Conservation (phyloP, 805 yeast genomes). For the Candida alai region DNA sequence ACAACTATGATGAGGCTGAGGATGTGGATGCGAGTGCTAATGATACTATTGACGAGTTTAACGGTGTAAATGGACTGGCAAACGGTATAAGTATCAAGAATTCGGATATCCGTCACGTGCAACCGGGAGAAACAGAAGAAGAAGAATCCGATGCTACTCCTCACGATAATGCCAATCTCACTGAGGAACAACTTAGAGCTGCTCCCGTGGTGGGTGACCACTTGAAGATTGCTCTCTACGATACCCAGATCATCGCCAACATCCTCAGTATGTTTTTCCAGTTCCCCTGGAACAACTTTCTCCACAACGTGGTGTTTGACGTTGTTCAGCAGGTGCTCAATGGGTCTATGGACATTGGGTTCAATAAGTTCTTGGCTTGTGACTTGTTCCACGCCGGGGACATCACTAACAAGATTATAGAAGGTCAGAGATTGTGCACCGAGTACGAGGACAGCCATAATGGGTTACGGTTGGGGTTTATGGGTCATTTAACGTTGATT, state of each 20-base stretch:
- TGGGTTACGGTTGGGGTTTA: constrained; percentile 81
- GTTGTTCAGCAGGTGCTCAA: constrained; percentile 45
- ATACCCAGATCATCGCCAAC: constrained; percentile 40
- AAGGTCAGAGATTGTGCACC: constrained; percentile 59
- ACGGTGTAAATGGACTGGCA: constrained; percentile 20
- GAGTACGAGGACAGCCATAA: constrained; percentile 44
- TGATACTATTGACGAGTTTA: constrained; percentile 8
- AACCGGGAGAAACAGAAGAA: too few relatives aligned
- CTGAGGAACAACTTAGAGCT: constrained; percentile 40
- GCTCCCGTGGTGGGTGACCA: constrained; percentile 43
- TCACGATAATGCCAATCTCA: constrained; percentile 40
- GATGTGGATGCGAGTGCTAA: constrained; percentile 27
- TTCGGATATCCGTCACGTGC: too few relatives aligned
- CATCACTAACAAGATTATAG: constrained; percentile 38
- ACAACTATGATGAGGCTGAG: constrained; percentile 3
- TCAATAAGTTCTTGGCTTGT: constrained; percentile 42
- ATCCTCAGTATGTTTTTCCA: constrained; percentile 42
- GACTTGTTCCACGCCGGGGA: constrained; percentile 57
- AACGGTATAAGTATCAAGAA: constrained; percentile 31
- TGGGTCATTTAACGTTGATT: constrained; percentile 92
- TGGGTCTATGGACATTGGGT: constrained; percentile 48
- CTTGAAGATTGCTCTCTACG: constrained; percentile 38
- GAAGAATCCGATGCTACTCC: constrained; percentile 37
- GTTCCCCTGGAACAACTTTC: constrained; percentile 46
- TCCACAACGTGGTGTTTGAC: constrained; percentile 46